Evolutionary conservation across 805 yeast genomes (phyloP), one percentile per base, ranked within the genome.

Genomic region (Torulaspora delbrueckii): DNA sequence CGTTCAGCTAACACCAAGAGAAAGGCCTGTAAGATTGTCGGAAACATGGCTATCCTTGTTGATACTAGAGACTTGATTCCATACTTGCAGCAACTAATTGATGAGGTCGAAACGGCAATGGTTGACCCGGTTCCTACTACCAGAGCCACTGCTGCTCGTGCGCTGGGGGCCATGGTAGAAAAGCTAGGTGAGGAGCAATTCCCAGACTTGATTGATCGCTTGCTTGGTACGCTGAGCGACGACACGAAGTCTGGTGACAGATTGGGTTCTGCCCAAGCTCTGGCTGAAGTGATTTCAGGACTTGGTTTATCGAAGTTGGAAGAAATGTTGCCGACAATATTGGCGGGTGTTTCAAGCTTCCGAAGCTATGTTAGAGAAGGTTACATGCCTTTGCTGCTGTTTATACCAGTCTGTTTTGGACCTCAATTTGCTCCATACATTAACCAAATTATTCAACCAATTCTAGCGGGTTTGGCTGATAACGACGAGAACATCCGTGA

Each of bases 51-150:
- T 1, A 88, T 93, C 63, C 74, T 93, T 58, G 96, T 95, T 13
- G 98, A 91, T 58, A 74, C 87, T 13, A 79, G 77, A 55, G 99
- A 93, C 64, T 73, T 93, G 49, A 67, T 79, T 42, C 97, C 96
- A 22, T 93, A 93, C 67, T 71, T 93, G 58, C 77, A 81, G 18
- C 78, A 81, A 35, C 73, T 93, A 55, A 83, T 91, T 36, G 74
- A 80, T 8, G 96, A 89, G 56, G 77, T 93, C 49, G 96, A 93
- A 65, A 74, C 78, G 35, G 95, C 98, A 5, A 91, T 93, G 96
- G 96, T 95, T 41, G 99, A 93, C 57, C 99, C 99, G 1, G 99
- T 93, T 42, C 96, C 98, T 26, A 86, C 82, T 34, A 93, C 99
- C 0, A 81, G 98, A 64, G 95, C 98, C 1, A 93, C 96, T 16